Evolutionary conservation across 371 early-diverging fungal genomes (phyloP), one percentile per base, ranked within the genome.

Genomic region (Syncephalastrum sp.): DNA sequence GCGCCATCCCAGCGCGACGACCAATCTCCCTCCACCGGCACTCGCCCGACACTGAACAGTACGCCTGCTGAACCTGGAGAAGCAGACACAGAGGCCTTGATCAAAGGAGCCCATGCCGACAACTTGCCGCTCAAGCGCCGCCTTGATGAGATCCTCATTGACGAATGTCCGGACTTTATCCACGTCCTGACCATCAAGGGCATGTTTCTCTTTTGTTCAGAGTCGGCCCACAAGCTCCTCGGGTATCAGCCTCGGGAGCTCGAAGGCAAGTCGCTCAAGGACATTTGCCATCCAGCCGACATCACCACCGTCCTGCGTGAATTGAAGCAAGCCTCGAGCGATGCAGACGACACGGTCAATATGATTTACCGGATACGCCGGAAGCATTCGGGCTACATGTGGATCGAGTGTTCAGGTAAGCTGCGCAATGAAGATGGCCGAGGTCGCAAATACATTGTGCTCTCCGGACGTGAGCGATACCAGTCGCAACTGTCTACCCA

Each of bases 261-360:
- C n/a, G 54, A 82, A 25, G 84, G 85, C 6, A 69, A 72, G 24
- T 69, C 73, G 3, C 53, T 87, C n/a, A 70, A 77, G 50, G 75
- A 75, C 23, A 79, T 84, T 52, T 81, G 85, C 47, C 88, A 88
- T 60, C 83, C 84, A 2, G 81, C 82, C 13, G 88, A 88, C 57
- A 64, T 82, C 23, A 77, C 83, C 6, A 66, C 80, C 4, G 83
- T 83, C 3, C 79, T 86, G 74, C 72, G 87, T 3, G 86, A 88
- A 63, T 53, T 88, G 14, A 80, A 80, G 50, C 75, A 76, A 42
- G 64, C 75, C 1, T 70, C 73, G 15, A 61, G 50, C 25, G 63
- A 64, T n/a, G 54, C 75, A 17, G 67, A 67, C 4, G 71, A 70
- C 10, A 54, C 64, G 7, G 73, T 88, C 50, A 76, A 81, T 47